Percentiles rank a stretch among this genome's conserved stretches.
Conservation (phyloP, 2,329 filamentous ascomycete genomes). For the Atkinsonella hypoxylon region DNA sequence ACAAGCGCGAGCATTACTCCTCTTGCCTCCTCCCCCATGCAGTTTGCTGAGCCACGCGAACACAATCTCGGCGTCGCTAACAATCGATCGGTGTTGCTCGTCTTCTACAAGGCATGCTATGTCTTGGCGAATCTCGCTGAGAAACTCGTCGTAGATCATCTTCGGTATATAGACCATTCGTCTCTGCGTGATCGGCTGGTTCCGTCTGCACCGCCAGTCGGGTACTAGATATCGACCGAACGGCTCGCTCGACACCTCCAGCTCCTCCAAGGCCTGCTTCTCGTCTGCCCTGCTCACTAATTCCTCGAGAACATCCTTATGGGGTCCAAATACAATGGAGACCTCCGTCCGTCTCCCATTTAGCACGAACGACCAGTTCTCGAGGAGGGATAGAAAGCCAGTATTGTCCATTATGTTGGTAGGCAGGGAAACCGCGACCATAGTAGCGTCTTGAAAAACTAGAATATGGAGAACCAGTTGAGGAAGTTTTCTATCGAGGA, state of each 20-base stretch:
- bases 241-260: neutral
- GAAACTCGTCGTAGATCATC: slow-evolving; percentile 3
- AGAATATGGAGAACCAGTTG: slow-evolving; percentile 6
- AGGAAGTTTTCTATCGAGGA: slow-evolving; percentile 5
- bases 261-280: neutral
- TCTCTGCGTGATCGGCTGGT: neutral
- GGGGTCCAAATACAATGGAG: neutral
- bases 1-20: slow-evolving; percentile 1
- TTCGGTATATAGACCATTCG: slow-evolving; percentile 8
- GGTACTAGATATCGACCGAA: neutral
- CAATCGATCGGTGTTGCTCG: slow-evolving; percentile 2
- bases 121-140: slow-evolving; percentile 4
- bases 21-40: neutral
- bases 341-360: slow-evolving; percentile 1
- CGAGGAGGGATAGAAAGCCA: slow-evolving; percentile 4
- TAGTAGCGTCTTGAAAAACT: slow-evolving; percentile 4
- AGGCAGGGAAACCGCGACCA: slow-evolving; percentile 5
- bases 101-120: neutral
- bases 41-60: slow-evolving; percentile 7
- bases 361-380: slow-evolving; percentile 7
- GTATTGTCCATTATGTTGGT: slow-evolving; percentile 5
- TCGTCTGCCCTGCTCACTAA: slow-evolving; percentile 1
- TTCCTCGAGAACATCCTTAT: slow-evolving; percentile 2
- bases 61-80: slow-evolving; percentile 6
- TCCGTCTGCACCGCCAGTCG: slow-evolving; percentile 2